These are phyloP conservation scores for Parastagonospora nodorum DNA, from an alignment of 2,329 filamentous ascomycete species.

Conservation along the genomic window DNA sequence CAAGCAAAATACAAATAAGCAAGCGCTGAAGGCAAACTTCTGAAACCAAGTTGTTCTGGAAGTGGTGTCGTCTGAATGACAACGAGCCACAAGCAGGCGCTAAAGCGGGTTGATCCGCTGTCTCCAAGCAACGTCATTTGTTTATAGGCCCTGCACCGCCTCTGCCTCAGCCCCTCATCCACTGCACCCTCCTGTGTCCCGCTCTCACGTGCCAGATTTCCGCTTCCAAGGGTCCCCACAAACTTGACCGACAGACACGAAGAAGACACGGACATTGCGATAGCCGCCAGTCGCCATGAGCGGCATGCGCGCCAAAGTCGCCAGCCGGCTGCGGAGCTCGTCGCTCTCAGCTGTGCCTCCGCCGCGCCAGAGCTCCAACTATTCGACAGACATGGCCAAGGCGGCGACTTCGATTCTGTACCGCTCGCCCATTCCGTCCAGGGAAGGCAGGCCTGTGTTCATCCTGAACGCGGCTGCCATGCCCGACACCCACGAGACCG, in stretches of 20 bases:
- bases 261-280: no score
- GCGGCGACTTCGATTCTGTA: constrained; percentile 60
- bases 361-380: constrained; percentile 52
- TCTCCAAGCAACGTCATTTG: constrained; percentile 13
- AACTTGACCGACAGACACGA: background rate
- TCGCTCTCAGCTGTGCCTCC: constrained; percentile 56
- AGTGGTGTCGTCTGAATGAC: constrained; percentile 8
- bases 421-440: constrained; percentile 57
- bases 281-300: constrained; percentile 31
- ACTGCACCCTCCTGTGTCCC: background rate
- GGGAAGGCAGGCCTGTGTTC: constrained; percentile 56
- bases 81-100: constrained; percentile 16
- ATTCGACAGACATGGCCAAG: constrained; percentile 54
- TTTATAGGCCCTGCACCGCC: constrained; percentile 18
- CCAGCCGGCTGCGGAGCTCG: constrained; percentile 46
- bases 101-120: constrained; percentile 3
- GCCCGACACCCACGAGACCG: constrained; percentile 58
- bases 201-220: constrained; percentile 17
- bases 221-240: background rate
- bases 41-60: constrained; percentile 6
- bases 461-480: constrained; percentile 63
- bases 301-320: constrained; percentile 46
- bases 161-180: constrained; percentile 7
- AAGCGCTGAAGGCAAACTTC: background rate
- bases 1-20: background rate